A percentile compares a stretch with the other conserved stretches of the same genome.
phyloP scores from a whole-genome alignment of 495 filamentous ascomycete species.

The Neurospora sp. region DNA sequence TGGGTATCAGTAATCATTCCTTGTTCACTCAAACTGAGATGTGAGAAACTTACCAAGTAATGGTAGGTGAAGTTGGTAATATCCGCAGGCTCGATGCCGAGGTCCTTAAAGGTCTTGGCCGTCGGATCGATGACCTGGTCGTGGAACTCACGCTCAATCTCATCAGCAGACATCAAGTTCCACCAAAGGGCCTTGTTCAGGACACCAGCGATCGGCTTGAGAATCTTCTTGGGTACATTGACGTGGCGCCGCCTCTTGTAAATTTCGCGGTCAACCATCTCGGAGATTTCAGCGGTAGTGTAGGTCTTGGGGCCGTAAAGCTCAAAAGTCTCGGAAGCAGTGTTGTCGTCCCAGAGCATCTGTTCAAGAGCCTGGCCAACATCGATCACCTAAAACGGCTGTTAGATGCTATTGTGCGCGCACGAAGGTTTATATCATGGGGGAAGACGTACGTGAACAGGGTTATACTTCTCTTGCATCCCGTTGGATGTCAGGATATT shows the following conservation, averaged over 20 bases:
- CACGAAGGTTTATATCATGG: background rate
- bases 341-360: conserved; percentile 84
- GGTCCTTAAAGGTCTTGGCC: conserved; percentile 92
- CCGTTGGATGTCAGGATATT: conserved; percentile 85
- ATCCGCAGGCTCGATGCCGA: conserved; percentile 79
- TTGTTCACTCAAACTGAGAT: background rate
- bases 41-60: conserved; percentile 66
- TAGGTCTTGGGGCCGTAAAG: conserved; percentile 92
- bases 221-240: conserved; percentile 73
- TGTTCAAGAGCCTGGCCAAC: conserved; percentile 77
- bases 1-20: conserved; percentile 14
- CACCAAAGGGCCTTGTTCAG: conserved; percentile 82
- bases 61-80: conserved; percentile 76
- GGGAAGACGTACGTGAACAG: conserved; percentile 65
- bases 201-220: conserved; percentile 59
- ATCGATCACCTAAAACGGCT: conserved; percentile 57
- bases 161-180: conserved; percentile 70
- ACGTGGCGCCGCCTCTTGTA: conserved; percentile 80
- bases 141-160: conserved; percentile 87
- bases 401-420: conserved; percentile 9
- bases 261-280: conserved; percentile 85
- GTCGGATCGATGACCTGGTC: conserved; percentile 84
- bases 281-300: conserved; percentile 74
- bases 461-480: conserved; percentile 85
- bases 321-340: conserved; percentile 84